phyloP scores from a whole-genome alignment of 106 monocot genomes.

The Platanthera zijinensis region DNA sequence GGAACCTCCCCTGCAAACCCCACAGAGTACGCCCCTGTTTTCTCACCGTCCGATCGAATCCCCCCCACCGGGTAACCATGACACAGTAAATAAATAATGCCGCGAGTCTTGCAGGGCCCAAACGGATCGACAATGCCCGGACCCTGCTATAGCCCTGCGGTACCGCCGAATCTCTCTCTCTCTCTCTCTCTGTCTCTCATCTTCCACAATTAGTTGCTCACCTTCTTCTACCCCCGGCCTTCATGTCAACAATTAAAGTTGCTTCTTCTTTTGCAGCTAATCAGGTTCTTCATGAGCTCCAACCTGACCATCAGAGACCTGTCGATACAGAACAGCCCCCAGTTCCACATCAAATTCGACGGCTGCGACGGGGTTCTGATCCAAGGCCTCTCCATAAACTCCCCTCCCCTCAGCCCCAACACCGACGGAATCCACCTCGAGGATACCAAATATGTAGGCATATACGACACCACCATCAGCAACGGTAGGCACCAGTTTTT shows the following conservation, averaged over 20 bases:
- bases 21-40: slow-evolving; percentile 54
- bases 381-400: slow-evolving; percentile 64
- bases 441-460: slow-evolving; percentile 72
- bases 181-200: neutral
- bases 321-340: slow-evolving; percentile 83
- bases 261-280: slow-evolving; percentile 43
- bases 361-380: slow-evolving; percentile 72
- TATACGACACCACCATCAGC: slow-evolving; percentile 75
- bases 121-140: slow-evolving; percentile 83
- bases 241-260: no score
- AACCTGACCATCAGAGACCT: slow-evolving; percentile 55
- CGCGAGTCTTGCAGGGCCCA: slow-evolving; percentile 54
- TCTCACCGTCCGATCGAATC: neutral
- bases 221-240: no score
- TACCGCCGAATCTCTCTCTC: slow-evolving; percentile 13
- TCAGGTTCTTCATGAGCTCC: slow-evolving; percentile 83
- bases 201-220: neutral
- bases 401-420: slow-evolving; percentile 84
- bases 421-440: slow-evolving; percentile 89
- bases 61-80: no score
- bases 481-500: slow-evolving; percentile 56
- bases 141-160: slow-evolving; percentile 90
- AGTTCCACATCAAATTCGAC: slow-evolving; percentile 92
- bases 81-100: neutral
- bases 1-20: slow-evolving; percentile 94